Percentiles rank a stretch among this genome's conserved stretches.
Conservation (phyloP, 352 stramenopile genomes). For the Thraustochytrium sp. region DNA sequence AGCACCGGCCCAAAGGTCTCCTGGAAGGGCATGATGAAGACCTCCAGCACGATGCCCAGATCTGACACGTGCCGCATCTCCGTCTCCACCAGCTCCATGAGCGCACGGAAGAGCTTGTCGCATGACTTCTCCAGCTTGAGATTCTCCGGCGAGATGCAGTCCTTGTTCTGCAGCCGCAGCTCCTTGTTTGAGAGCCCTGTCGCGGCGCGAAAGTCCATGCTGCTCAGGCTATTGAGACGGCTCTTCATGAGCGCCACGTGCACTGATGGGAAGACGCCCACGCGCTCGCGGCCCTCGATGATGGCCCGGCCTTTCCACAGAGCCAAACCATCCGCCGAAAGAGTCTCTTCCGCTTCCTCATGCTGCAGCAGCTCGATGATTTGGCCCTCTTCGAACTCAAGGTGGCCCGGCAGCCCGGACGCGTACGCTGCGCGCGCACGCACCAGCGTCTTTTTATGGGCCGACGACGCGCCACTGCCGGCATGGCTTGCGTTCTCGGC, state of each 20-base stretch:
- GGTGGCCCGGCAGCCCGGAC: background rate
- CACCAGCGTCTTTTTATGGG: background rate
- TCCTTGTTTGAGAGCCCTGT: background rate
- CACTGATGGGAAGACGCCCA: constrained; percentile 15
- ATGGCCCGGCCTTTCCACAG: constrained; percentile 27
- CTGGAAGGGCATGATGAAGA: constrained; percentile 27
- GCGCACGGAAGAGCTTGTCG: constrained; percentile 3
- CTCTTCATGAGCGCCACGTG: constrained; percentile 28
- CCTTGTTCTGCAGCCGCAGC: background rate
- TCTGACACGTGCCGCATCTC: constrained; percentile 20
- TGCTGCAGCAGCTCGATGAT: constrained; percentile 30
- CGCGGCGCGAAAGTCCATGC: background rate
- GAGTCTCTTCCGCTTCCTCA: background rate
- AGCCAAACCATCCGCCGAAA: background rate
- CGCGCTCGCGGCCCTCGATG: background rate
- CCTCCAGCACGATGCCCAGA: constrained; percentile 12
- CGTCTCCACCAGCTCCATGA: constrained; percentile 15
- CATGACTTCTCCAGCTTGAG: background rate
- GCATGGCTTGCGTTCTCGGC: too few relatives aligned
- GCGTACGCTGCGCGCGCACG: constrained; percentile 1
- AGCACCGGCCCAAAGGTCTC: constrained; percentile 1
- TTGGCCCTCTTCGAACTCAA: constrained; percentile 4
- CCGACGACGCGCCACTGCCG: too few relatives aligned
- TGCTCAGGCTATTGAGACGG: background rate
- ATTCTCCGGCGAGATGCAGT: constrained; percentile 30